These are phyloP conservation scores for Apiotrichum porosum DNA, from an alignment of 1,284 basidiomycete genomes.

Conservation along the genomic window DNA sequence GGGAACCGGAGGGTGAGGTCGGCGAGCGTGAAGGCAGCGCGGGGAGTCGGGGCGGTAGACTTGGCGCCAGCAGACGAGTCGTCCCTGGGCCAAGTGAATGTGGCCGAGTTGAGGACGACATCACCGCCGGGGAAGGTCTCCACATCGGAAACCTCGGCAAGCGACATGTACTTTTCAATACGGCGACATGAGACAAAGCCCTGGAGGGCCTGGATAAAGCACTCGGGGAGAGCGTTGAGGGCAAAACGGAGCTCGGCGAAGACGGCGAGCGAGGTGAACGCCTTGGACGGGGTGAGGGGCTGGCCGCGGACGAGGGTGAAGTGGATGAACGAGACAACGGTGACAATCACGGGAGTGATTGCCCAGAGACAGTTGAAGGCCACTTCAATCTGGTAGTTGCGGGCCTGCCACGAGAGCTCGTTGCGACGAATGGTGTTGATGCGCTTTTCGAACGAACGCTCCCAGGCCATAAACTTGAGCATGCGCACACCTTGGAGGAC, in stretches of 20 bases:
- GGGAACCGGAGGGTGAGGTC: conserved; percentile 77
- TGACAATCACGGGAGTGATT: conserved; percentile 45
- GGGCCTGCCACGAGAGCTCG: conserved; percentile 74
- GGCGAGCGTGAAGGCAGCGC: conserved; percentile 71
- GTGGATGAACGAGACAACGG: conserved; percentile 54
- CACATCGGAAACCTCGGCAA: conserved; percentile 63
- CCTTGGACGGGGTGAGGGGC: conserved; percentile 71
- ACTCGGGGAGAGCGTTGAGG: conserved; percentile 80
- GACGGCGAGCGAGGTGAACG: conserved; percentile 68
- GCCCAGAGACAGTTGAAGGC: conserved; percentile 75
- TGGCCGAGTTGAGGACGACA: conserved; percentile 74
- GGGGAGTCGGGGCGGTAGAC: conserved; percentile 65
- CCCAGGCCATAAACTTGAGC: conserved; percentile 97
- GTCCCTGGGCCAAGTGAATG: conserved; percentile 82
- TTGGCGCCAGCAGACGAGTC: conserved; percentile 28
- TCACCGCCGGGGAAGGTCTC: conserved; percentile 54
- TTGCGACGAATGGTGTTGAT: conserved; percentile 69
- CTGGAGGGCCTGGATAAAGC: conserved; percentile 79
- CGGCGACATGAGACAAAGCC: conserved; percentile 77
- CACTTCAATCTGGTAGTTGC: conserved; percentile 81
- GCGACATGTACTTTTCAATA: conserved; percentile 80
- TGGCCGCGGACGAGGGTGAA: conserved; percentile 59
- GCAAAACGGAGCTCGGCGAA: conserved; percentile 72
- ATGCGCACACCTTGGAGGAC: conserved; percentile 85
- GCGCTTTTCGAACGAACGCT: conserved; percentile 75